phyloP scores from a whole-genome alignment of 345 rosid species.

The Heritiera littoralis region DNA sequence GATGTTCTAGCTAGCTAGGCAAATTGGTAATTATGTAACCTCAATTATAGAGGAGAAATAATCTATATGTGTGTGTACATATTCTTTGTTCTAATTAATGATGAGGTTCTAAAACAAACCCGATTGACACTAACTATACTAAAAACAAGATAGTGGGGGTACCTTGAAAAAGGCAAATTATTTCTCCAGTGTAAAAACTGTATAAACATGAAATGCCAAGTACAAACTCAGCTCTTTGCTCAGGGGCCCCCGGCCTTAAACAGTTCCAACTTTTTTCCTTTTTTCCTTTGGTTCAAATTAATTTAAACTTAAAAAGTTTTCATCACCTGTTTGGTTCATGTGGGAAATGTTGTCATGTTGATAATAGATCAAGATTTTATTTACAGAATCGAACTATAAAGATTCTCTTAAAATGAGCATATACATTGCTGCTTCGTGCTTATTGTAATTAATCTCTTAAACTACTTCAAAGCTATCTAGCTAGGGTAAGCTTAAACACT shows the following conservation, averaged over 20 bases:
- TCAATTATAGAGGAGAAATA: background rate
- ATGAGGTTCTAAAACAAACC: background rate
- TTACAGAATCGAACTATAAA: background rate
- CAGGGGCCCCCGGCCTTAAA: background rate
- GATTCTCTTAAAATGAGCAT: background rate
- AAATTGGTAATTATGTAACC: background rate
- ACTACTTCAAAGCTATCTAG: background rate
- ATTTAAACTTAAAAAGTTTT: background rate
- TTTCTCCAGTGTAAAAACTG: background rate
- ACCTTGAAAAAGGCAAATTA: slow-evolving; percentile 14
- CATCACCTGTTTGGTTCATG: background rate
- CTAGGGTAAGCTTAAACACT: slow-evolving; percentile 2
- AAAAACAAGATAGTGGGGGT: slow-evolving; percentile 11
- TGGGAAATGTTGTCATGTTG: background rate
- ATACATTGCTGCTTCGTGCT: background rate
- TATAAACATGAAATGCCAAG: background rate
- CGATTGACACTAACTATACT: too few species aligned
- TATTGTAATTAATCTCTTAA: background rate
- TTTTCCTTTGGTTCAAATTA: background rate
- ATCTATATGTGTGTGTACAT: background rate
- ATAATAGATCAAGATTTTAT: background rate
- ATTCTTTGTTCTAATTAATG: background rate
- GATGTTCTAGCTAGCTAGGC: background rate
- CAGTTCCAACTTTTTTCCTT: background rate
- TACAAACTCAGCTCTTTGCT: background rate